Evolutionary conservation across 345 rosid species (phyloP).

Genomic region (Brassica cretica): DNA sequence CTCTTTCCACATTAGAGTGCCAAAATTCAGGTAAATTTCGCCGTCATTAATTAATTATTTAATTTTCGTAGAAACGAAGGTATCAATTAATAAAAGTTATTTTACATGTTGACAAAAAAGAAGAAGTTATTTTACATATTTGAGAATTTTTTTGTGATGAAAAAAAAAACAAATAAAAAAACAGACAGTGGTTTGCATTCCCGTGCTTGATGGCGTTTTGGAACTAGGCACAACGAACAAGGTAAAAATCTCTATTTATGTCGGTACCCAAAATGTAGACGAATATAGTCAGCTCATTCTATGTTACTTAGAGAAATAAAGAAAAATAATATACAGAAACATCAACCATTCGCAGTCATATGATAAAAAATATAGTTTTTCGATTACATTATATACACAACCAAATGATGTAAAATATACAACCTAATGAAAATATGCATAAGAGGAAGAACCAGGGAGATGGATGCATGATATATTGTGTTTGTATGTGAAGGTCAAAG

Average conservation of each 20-base stretch:
- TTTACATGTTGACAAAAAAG: background rate
- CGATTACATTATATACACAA: background rate
- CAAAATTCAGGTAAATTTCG: constrained; percentile 21
- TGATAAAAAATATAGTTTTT: background rate
- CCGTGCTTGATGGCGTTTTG: constrained; percentile 83
- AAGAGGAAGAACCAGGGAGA: background rate
- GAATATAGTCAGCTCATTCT: background rate
- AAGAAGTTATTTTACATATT: background rate
- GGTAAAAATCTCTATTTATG: constrained; percentile 19
- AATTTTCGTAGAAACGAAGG: background rate
- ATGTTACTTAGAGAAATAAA: background rate
- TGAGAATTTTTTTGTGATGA: constrained; percentile 11
- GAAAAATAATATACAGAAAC: background rate
- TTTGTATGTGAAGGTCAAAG: constrained; percentile 51
- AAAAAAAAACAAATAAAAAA: background rate
- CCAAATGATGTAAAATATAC: background rate
- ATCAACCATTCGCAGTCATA: background rate
- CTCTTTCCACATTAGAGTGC: constrained; percentile 29
- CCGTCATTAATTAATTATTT: background rate
- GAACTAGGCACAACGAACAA: constrained; percentile 79
- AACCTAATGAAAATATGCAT: background rate
- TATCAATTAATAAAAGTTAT: background rate
- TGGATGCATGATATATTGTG: background rate
- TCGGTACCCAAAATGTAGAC: background rate
- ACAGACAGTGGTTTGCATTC: constrained; percentile 94